Evolutionary conservation across 2,329 filamentous ascomycete species (phyloP).

Genomic region (Fusarium clavum): DNA sequence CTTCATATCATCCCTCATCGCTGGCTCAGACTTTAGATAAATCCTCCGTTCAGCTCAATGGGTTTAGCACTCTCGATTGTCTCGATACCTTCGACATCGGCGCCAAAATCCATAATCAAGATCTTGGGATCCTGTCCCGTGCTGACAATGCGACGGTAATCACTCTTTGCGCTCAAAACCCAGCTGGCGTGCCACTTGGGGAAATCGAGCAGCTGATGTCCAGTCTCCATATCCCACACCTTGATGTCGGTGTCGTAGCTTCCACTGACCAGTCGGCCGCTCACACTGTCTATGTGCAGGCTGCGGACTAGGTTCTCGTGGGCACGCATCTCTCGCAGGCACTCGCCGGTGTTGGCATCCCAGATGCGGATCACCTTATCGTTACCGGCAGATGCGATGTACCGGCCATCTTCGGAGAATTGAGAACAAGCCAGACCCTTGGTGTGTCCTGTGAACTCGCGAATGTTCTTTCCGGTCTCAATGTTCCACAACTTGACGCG

Average conservation of each 20-base stretch:
- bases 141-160: slow-evolving; percentile 93
- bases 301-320: slow-evolving; percentile 90
- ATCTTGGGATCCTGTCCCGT: slow-evolving; percentile 95
- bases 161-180: slow-evolving; percentile 95
- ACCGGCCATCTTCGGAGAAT: slow-evolving; percentile 94
- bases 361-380: slow-evolving; percentile 97
- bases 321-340: slow-evolving; percentile 82
- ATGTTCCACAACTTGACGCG: slow-evolving; percentile 96
- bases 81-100: slow-evolving; percentile 67
- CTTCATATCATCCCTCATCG: neutral
- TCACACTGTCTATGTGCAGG: slow-evolving; percentile 88
- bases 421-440: slow-evolving; percentile 96
- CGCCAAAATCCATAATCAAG: slow-evolving; percentile 91
- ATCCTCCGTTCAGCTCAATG: slow-evolving; percentile 34
- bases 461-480: slow-evolving; percentile 85
- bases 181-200: slow-evolving; percentile 97
- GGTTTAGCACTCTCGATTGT: slow-evolving; percentile 62
- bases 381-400: slow-evolving; percentile 93
- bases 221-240: slow-evolving; percentile 88
- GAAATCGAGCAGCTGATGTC: slow-evolving; percentile 82
- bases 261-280: slow-evolving; percentile 87
- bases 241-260: slow-evolving; percentile 97
- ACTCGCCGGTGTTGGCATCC: slow-evolving; percentile 89
- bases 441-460: slow-evolving; percentile 90
- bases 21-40: slow-evolving; percentile 40